These are phyloP conservation scores for Colletotrichum chrysophilum DNA, from an alignment of 2,329 filamentous ascomycete species.

Conservation along the genomic window DNA sequence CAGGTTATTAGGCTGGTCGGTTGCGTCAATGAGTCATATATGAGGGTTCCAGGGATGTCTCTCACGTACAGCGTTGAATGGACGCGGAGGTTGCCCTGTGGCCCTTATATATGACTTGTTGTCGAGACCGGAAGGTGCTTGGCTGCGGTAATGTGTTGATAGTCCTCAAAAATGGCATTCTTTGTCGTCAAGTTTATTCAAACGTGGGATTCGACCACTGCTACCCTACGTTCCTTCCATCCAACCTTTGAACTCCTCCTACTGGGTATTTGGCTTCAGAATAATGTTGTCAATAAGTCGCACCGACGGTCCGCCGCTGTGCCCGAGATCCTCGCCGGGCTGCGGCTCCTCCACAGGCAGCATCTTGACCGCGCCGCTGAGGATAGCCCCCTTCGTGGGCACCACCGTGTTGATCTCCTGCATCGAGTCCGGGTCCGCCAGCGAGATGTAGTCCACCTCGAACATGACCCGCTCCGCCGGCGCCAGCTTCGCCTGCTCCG, in stretches of 20 bases:
- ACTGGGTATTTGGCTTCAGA: slow-evolving; percentile 48
- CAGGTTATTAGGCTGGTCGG: not conserved
- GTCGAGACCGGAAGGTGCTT: not conserved
- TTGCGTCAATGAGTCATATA: not conserved
- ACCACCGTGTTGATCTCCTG: slow-evolving; percentile 79
- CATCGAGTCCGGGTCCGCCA: slow-evolving; percentile 85
- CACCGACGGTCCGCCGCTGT: slow-evolving; percentile 74
- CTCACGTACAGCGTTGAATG: not conserved
- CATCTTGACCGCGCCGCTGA: slow-evolving; percentile 94
- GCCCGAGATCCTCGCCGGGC: slow-evolving; percentile 77
- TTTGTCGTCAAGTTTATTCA: not conserved
- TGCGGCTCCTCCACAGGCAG: slow-evolving; percentile 74
- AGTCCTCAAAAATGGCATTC: not conserved
- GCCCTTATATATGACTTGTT: not conserved
- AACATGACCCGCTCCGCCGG: slow-evolving; percentile 71
- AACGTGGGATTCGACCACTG: not conserved
- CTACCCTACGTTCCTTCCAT: too few species aligned
- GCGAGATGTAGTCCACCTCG: slow-evolving; percentile 90
- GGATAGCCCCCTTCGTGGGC: slow-evolving; percentile 72
- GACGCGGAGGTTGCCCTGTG: not conserved
- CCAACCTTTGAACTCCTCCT: not conserved
- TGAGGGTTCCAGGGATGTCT: not conserved
- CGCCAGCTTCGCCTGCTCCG: slow-evolving; percentile 66
- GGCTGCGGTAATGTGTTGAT: not conserved
- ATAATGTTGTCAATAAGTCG: slow-evolving; percentile 95